Evolutionary conservation across 1,284 basidiomycete species (phyloP), one percentile per base, ranked within the genome.

Genomic region (Rhodotorula sp.): DNA sequence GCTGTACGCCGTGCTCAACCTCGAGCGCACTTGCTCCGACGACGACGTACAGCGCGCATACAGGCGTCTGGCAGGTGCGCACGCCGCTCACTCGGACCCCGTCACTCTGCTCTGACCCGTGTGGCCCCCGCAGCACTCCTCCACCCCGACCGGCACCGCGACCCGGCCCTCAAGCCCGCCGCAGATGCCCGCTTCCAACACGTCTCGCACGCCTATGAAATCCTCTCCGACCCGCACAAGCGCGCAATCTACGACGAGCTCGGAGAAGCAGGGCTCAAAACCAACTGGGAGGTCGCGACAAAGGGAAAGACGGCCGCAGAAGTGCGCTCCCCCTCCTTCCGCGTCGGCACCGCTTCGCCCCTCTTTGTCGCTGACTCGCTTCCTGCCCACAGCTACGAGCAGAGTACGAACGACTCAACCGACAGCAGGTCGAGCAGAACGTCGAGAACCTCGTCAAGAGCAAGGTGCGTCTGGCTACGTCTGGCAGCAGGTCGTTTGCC

Each of bases 111-210:
- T 49, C 70, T 64, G 53, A 64, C 34, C 27, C 34, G 1, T 10
- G 44, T 16, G 27, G 3, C 42, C 4, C 27, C 5, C 41, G n/a
- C 64, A 55, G 79, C 92, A n/a, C 81, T 89, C n/a, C 90, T 91
- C 69, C 91, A 93, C 77, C 91, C 91, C 5, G 91, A 93, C 84
- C 92, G 90, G 78, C 90, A 92, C 73, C 85, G 82, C n/a, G 86
- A 87, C 76, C 84, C 87, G 64, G 78, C 81, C 8, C 82, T 85
- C 69, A 89, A 87, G 79, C 84, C 82, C 50, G 84, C 86, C 1
- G 90, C 91, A 4, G 85, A 87, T 42, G 83, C 85, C 58, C 85
- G 85, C 62, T 92, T 92, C 75, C 84, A 90, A 42, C 87, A 90
- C 78, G 84, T 93, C 23, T 90, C 91, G 74, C 89, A 88, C 74